A percentile compares a stretch with the other conserved stretches of the same genome.
Conservation (phyloP, 352 stramenopile genomes). For the Globisporangium abappressorium region DNA sequence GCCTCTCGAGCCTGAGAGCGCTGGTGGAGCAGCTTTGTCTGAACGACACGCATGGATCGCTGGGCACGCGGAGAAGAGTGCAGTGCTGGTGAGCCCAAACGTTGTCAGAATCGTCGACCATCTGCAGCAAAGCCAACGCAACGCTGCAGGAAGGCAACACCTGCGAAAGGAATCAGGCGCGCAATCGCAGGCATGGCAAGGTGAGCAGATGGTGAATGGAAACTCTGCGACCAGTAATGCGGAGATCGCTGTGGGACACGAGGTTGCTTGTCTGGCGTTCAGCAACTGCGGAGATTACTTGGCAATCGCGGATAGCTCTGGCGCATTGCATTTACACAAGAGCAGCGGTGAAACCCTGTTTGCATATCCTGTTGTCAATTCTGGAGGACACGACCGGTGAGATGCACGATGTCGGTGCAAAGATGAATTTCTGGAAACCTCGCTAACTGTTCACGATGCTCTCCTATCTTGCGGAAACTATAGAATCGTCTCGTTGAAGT, state of each 20-base stretch:
- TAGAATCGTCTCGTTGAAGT: slow-evolving; percentile 17
- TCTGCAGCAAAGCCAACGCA: not conserved
- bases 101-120: slow-evolving; percentile 7
- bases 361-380: slow-evolving; percentile 17
- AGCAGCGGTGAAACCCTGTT: slow-evolving; percentile 23
- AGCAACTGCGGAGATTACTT: slow-evolving; percentile 34
- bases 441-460: not conserved
- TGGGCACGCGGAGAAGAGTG: slow-evolving; percentile 3
- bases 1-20: not conserved
- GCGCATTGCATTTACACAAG: slow-evolving; percentile 30
- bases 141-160: not conserved
- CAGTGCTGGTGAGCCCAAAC: slow-evolving; percentile 2
- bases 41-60: not conserved
- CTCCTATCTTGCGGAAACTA: not conserved
- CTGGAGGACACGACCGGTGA: slow-evolving; percentile 3
- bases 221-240: not conserved
- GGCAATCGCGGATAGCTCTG: slow-evolving; percentile 27
- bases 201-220: not conserved
- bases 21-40: not conserved
- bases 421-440: not conserved
- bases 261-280: slow-evolving; percentile 29
- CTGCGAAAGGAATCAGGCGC: not conserved
- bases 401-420: not conserved
- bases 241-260: slow-evolving; percentile 14
- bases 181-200: not conserved